A percentile compares a stretch with the other conserved stretches of the same genome.
Conservation (phyloP, 768 basidiomycete genomes). For the Thelephora aurantiotincta region DNA sequence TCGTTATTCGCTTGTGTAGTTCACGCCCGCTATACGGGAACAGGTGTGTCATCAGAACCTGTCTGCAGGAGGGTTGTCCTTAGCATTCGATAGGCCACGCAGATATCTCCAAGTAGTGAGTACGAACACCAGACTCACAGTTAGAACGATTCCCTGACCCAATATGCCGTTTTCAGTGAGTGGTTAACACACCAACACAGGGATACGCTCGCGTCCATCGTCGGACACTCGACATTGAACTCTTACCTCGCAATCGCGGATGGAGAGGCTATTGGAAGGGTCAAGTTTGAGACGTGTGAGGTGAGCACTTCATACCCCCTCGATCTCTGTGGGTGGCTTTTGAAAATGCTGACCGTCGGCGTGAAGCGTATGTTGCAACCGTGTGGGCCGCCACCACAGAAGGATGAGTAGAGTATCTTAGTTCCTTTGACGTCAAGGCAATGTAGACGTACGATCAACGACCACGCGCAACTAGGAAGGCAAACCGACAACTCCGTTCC, state of each 20-base stretch:
- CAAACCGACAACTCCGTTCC: too few species aligned
- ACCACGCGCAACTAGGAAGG: too few species aligned
- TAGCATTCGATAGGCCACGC: constrained; percentile 63
- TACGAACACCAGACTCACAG: constrained; percentile 5
- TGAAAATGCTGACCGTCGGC: constrained; percentile 1
- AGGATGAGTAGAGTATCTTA: constrained; percentile 55
- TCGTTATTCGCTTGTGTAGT: constrained; percentile 34
- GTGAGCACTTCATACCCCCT: constrained; percentile 25
- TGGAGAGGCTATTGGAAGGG: constrained; percentile 79
- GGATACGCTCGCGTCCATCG: constrained; percentile 86
- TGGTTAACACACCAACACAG: constrained; percentile 97
- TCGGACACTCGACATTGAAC: constrained; percentile 76
- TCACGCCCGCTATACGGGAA: constrained; percentile 92
- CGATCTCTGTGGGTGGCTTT: background rate
- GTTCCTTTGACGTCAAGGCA: too few species aligned
- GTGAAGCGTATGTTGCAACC: constrained; percentile 85
- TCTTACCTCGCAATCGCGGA: constrained; percentile 90
- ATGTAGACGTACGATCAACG: too few species aligned
- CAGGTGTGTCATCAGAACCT: constrained; percentile 41
- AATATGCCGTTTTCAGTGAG: constrained; percentile 47
- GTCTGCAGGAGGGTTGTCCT: background rate
- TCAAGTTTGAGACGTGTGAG: constrained; percentile 94
- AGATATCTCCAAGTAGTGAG: constrained; percentile 91
- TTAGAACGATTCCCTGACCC: background rate
- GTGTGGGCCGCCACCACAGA: constrained; percentile 82